Evolutionary conservation across 2,329 filamentous ascomycete genomes (phyloP), one percentile per base, ranked within the genome.

Genomic region (Stagonosporopsis rhizophila): DNA sequence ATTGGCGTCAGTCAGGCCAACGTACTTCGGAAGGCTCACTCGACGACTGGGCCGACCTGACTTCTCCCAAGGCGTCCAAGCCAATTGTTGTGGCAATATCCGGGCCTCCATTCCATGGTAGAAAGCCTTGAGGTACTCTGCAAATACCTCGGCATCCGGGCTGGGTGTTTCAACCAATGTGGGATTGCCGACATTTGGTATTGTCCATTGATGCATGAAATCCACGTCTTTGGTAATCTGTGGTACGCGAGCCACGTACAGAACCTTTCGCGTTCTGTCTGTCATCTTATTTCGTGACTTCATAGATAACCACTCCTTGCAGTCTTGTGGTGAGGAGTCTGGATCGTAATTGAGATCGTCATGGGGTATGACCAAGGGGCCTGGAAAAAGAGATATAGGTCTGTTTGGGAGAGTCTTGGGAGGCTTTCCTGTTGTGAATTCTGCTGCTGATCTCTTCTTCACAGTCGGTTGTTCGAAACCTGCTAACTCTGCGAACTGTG

Each of bases 331-430:
- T 1, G 79, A 76, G 35, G 78, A 79, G 5, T 80, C 75, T 1
- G 83, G 81, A 35, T 88, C 82, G 30, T 78, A 71, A 0, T 82
- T 80, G 1, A 90, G 76, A 19, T 85, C 83, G 65, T 89, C 87
- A 2, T 76, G 79, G 0, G 87, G 87, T 0, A 89, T 73, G 0
- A 88, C 75, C 6, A 89, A 67, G 0, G 87, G 85, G 0, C 77
- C 83, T 0, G 86, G 87, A 58, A 87, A 89, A 0, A 37, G 42
- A 2, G 63, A 64, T 1, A 60, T 65, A 2, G 63, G 37, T 41
- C 42, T 44, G 32, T 38, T 34, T 19, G 20, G 51, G 6, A 44
- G 42, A 1, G 28, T 49, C 37, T 44, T 55, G 6, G 51, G 32
- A 11, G 27, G 27, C 15, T 52, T 52, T 4, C 55, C 55, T 12